phyloP scores from a whole-genome alignment of 2,329 filamentous ascomycete species.

The Scolecobasidium constrictum region DNA sequence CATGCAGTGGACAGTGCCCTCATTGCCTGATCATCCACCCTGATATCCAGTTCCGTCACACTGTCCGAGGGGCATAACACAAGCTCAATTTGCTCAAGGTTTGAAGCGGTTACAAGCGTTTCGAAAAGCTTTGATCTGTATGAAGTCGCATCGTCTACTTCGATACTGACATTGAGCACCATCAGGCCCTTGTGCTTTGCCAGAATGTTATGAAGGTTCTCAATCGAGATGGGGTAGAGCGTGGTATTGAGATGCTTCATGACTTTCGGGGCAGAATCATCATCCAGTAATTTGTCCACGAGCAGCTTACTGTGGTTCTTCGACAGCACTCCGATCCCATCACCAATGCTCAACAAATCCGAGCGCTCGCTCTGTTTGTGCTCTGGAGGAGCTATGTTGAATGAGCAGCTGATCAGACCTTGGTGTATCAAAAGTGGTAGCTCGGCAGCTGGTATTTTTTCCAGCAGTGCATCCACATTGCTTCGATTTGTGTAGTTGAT shows the following conservation, averaged over 20 bases:
- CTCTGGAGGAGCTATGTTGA: constrained; percentile 27
- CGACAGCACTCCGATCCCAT: constrained; percentile 23
- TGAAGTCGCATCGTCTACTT: constrained; percentile 23
- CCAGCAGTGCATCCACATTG: constrained; percentile 31
- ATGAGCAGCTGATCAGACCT: constrained; percentile 25
- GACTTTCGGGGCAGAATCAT: constrained; percentile 20
- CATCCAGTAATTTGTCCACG: constrained; percentile 22
- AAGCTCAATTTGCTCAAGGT: constrained; percentile 29
- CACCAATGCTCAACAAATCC: constrained; percentile 13
- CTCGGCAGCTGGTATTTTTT: constrained; percentile 27
- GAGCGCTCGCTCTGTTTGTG: constrained; percentile 11
- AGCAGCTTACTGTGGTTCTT: constrained; percentile 20
- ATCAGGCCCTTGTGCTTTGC: constrained; percentile 25
- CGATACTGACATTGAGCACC: constrained; percentile 27
- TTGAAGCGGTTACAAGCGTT: constrained; percentile 18
- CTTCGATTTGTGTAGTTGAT: constrained; percentile 37
- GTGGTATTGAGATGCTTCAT: constrained; percentile 29
- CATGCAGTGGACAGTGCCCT: constrained; percentile 20
- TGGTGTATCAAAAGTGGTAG: constrained; percentile 25
- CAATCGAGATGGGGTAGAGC: constrained; percentile 27
- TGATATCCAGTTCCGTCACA: constrained; percentile 23
- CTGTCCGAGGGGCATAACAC: constrained; percentile 26
- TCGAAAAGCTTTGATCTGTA: constrained; percentile 24
- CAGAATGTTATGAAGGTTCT: constrained; percentile 24
- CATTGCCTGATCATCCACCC: constrained; percentile 22